Evolutionary conservation across 1,284 basidiomycete genomes (phyloP).

Genomic region (Tetrapyrgos nigripes): DNA sequence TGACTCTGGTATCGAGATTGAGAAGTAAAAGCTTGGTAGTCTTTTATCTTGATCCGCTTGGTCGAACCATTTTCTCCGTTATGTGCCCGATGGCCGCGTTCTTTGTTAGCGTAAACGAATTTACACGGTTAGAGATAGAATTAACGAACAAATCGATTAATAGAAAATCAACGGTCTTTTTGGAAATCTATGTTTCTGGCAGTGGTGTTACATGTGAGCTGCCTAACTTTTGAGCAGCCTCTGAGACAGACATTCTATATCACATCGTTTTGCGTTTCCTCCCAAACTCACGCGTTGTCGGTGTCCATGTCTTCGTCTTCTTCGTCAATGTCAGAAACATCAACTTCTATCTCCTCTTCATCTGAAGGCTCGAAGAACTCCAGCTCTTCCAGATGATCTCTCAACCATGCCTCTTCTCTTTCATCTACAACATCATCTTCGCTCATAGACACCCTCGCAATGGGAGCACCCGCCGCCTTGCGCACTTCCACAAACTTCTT

Average conservation of each 20-base stretch:
- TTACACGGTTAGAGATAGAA: neutral
- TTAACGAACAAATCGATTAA: neutral
- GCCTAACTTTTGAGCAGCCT: too few relatives aligned
- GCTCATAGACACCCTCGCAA: slow-evolving; percentile 53
- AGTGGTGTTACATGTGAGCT: too few relatives aligned
- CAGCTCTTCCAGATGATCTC: slow-evolving; percentile 49
- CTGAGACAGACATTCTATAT: too few relatives aligned
- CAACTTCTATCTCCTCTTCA: slow-evolving; percentile 30
- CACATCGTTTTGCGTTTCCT: too few relatives aligned
- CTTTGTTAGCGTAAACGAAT: neutral
- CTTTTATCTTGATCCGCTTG: neutral
- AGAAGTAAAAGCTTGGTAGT: slow-evolving; percentile 50
- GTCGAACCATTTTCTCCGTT: neutral
- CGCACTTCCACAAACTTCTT: slow-evolving; percentile 52
- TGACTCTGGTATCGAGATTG: slow-evolving; percentile 89
- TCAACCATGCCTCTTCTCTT: slow-evolving; percentile 53
- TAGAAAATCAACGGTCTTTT: neutral
- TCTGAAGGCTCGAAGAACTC: slow-evolving; percentile 55
- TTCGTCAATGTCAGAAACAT: slow-evolving; percentile 24
- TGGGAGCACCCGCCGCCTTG: slow-evolving; percentile 43
- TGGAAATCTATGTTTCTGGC: too few relatives aligned
- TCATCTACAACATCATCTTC: slow-evolving; percentile 40
- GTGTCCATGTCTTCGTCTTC: slow-evolving; percentile 20
- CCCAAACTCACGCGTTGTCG: too few relatives aligned
- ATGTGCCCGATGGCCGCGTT: neutral